Evolutionary conservation across 1,284 basidiomycete genomes (phyloP).

Genomic region (Ceratobasidium theobromae): DNA sequence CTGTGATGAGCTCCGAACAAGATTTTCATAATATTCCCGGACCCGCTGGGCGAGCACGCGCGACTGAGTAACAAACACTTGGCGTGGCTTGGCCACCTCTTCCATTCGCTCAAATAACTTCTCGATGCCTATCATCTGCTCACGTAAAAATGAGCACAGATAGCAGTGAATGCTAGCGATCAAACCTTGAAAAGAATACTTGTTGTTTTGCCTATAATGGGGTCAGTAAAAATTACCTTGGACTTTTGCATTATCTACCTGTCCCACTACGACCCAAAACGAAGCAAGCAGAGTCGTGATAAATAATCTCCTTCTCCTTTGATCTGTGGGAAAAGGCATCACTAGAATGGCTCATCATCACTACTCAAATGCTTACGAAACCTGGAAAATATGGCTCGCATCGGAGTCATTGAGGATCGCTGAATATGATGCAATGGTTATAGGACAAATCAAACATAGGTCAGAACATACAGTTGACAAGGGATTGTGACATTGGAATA

Average conservation of each 20-base stretch:
- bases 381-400: constrained; percentile 54
- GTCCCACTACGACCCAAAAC: constrained; percentile 73
- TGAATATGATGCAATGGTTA: constrained; percentile 39
- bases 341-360: constrained; percentile 37
- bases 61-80: constrained; percentile 73
- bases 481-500: constrained; percentile 57
- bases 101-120: constrained; percentile 32
- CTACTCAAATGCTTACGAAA: constrained; percentile 48
- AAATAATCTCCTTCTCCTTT: constrained; percentile 61
- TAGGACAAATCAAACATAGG: constrained; percentile 35
- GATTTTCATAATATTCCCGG: constrained; percentile 54
- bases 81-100: constrained; percentile 52
- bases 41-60: constrained; percentile 64
- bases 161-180: not conserved
- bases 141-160: not conserved
- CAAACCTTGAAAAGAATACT: constrained; percentile 36
- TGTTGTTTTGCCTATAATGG: constrained; percentile 34
- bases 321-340: constrained; percentile 45
- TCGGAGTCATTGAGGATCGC: constrained; percentile 53
- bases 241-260: constrained; percentile 42
- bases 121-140: constrained; percentile 64
- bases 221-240: not conserved
- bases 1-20: not conserved
- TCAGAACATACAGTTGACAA: constrained; percentile 52
- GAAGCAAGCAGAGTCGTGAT: constrained; percentile 62